phyloP scores from a whole-genome alignment of 2,329 filamentous ascomycete genomes.

The Madurella fahalii region DNA sequence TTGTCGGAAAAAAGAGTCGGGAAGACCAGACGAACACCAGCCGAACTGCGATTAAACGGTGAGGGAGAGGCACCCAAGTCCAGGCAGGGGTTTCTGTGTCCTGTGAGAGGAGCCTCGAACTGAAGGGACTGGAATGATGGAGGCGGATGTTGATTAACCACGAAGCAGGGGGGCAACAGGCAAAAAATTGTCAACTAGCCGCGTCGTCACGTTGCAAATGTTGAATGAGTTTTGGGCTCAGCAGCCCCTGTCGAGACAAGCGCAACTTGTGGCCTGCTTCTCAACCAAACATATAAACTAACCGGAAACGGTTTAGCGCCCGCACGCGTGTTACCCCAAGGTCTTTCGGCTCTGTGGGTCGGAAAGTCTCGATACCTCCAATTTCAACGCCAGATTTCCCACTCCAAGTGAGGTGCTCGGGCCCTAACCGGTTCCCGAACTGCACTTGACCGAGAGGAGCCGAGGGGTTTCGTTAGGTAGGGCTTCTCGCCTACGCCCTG shows the following conservation, averaged over 20 bases:
- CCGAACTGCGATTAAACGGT: background rate
- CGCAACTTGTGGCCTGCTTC: conserved; percentile 19
- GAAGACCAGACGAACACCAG: background rate
- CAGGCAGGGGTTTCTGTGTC: conserved; percentile 8
- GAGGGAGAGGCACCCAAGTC: background rate
- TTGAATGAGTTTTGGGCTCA: conserved; percentile 26
- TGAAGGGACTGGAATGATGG: conserved; percentile 9
- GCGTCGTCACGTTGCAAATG: conserved; percentile 23
- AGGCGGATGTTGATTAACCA: conserved; percentile 13
- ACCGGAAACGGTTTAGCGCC: conserved; percentile 15
- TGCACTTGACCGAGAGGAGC: background rate
- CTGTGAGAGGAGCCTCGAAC: background rate
- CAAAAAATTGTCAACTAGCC: conserved; percentile 22
- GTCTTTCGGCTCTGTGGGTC: conserved; percentile 10
- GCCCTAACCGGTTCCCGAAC: background rate
- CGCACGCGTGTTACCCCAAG: conserved; percentile 18
- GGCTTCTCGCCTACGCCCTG: too few species aligned
- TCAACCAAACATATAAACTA: conserved; percentile 27
- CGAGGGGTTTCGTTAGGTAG: background rate
- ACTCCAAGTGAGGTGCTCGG: background rate
- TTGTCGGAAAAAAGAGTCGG: background rate
- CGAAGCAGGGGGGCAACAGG: conserved; percentile 15
- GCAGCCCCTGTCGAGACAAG: conserved; percentile 14
- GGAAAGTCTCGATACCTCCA: conserved; percentile 20
- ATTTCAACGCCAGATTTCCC: background rate